phyloP scores from a whole-genome alignment of 2,329 filamentous ascomycete species.

The Pseudocercospora pini-densiflorae region DNA sequence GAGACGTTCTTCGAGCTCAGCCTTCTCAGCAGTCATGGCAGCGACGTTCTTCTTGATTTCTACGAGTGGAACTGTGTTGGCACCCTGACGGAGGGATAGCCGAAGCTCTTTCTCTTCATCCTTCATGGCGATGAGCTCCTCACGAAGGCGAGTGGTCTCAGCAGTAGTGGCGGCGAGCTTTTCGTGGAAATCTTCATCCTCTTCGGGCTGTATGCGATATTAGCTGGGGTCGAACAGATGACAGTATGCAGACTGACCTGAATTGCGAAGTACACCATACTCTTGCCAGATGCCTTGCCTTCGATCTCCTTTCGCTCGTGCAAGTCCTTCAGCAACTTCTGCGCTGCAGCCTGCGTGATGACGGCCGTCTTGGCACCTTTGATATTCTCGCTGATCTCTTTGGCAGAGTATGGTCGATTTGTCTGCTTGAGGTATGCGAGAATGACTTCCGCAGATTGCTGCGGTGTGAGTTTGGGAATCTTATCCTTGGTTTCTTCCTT shows the following conservation, averaged over 20 bases:
- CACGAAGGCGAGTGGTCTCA: slow-evolving; percentile 53
- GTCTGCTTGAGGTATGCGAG: slow-evolving; percentile 39
- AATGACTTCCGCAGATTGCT: slow-evolving; percentile 37
- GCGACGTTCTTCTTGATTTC: slow-evolving; percentile 53
- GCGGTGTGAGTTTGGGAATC: slow-evolving; percentile 35
- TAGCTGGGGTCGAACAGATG: not conserved
- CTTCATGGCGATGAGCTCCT: slow-evolving; percentile 51
- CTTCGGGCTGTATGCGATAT: slow-evolving; percentile 50
- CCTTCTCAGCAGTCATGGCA: slow-evolving; percentile 51
- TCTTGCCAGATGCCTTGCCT: slow-evolving; percentile 63
- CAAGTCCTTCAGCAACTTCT: slow-evolving; percentile 66
- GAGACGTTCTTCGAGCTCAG: slow-evolving; percentile 47
- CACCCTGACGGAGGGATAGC: slow-evolving; percentile 50
- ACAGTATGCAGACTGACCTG: slow-evolving; percentile 41
- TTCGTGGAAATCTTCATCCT: slow-evolving; percentile 54
- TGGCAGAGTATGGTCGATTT: slow-evolving; percentile 42
- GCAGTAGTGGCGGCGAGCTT: slow-evolving; percentile 55
- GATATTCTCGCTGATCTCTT: slow-evolving; percentile 42
- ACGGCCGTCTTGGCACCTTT: slow-evolving; percentile 42
- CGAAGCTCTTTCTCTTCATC: slow-evolving; percentile 56
- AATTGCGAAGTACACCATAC: slow-evolving; percentile 63
- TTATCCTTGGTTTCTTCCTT: slow-evolving; percentile 38
- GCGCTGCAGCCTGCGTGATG: slow-evolving; percentile 55
- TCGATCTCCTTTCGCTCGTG: slow-evolving; percentile 64
- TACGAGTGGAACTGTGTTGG: slow-evolving; percentile 54